Evolutionary conservation across 2,329 filamentous ascomycete genomes (phyloP).

Genomic region (Alternaria incomplexa): DNA sequence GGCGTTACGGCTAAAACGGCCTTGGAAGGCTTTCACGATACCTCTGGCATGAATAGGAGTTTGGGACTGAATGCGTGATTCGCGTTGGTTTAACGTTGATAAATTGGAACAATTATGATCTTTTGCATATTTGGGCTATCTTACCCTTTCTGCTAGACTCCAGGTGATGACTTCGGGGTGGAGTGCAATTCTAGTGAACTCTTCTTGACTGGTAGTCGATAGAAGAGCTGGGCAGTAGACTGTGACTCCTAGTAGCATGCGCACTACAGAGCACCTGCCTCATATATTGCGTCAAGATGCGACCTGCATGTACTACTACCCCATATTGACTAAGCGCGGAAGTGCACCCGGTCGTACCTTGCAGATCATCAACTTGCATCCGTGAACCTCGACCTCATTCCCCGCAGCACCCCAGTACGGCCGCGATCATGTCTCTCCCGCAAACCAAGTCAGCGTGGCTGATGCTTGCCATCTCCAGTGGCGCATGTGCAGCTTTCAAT

Average conservation of each 20-base stretch:
- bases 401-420: neutral
- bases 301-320: conserved; percentile 4
- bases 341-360: conserved; percentile 19
- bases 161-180: neutral
- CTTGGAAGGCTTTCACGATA: conserved; percentile 17
- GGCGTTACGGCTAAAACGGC: conserved; percentile 23
- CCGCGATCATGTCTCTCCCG: conserved; percentile 28
- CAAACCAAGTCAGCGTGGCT: conserved; percentile 55
- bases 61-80: neutral
- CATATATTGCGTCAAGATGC: neutral
- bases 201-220: neutral
- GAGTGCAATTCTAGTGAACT: neutral
- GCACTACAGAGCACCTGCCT: neutral
- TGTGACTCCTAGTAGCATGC: neutral
- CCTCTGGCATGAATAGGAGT: conserved; percentile 29
- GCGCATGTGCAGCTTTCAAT: conserved; percentile 80
- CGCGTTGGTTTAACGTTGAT: neutral
- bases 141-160: neutral
- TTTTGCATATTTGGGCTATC: neutral
- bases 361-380: conserved; percentile 17
- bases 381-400: conserved; percentile 1
- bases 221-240: neutral
- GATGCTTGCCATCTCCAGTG: conserved; percentile 73
- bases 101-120: conserved; percentile 6
- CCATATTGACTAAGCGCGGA: conserved; percentile 26